phyloP scores from a whole-genome alignment of 2,329 filamentous ascomycete species.

The Didymella keratinophila region DNA sequence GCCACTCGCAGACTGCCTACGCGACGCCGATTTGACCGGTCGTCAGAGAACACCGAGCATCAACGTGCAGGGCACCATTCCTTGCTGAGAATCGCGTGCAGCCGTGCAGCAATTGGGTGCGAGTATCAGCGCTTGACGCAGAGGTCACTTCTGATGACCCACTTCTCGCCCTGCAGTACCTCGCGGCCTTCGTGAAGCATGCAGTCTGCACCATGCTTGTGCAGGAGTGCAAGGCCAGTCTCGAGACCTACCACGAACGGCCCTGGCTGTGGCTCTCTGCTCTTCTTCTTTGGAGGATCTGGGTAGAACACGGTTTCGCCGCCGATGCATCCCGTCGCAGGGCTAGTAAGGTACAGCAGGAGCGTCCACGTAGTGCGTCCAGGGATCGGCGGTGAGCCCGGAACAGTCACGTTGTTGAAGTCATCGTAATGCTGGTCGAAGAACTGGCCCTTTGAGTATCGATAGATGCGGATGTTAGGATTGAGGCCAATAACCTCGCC shows the following conservation, averaged over 20 bases:
- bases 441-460: slow-evolving; percentile 85
- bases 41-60: background rate
- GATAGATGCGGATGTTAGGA: slow-evolving; percentile 87
- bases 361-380: slow-evolving; percentile 90
- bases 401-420: slow-evolving; percentile 73
- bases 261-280: slow-evolving; percentile 56
- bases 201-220: slow-evolving; percentile 89
- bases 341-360: slow-evolving; percentile 83
- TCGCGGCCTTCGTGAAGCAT: slow-evolving; percentile 87
- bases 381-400: slow-evolving; percentile 49
- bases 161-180: slow-evolving; percentile 83
- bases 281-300: slow-evolving; percentile 55
- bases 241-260: slow-evolving; percentile 78
- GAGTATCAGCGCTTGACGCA: slow-evolving; percentile 65
- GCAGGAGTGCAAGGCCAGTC: slow-evolving; percentile 84
- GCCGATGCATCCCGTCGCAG: slow-evolving; percentile 76
- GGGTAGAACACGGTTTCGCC: slow-evolving; percentile 95
- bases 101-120: background rate
- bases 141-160: slow-evolving; percentile 86
- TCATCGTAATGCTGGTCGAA: slow-evolving; percentile 97
- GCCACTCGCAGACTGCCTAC: background rate
- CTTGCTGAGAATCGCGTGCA: background rate
- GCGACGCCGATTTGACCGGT: background rate
- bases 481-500: slow-evolving; percentile 85
- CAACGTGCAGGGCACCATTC: background rate